Conservation (phyloP, 2,329 filamentous ascomycete species). For the Penicillium sp. region DNA sequence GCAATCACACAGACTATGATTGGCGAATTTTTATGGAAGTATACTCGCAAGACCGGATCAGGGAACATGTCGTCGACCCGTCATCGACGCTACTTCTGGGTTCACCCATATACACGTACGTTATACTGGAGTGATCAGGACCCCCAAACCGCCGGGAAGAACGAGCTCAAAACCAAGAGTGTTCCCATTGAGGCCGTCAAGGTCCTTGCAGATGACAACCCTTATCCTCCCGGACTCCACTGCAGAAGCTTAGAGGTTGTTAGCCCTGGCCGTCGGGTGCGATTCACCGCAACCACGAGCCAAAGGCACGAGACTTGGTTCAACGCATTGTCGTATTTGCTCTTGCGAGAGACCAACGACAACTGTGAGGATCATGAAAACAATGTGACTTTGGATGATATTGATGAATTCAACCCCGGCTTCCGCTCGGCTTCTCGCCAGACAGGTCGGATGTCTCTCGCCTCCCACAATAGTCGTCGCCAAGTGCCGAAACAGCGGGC, state of each 20-base stretch:
- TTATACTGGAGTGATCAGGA: slow-evolving; percentile 96
- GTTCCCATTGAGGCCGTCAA: slow-evolving; percentile 91
- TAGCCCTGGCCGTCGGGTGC: slow-evolving; percentile 84
- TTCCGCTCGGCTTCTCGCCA: slow-evolving; percentile 60
- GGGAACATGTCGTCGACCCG: slow-evolving; percentile 86
- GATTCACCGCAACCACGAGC: slow-evolving; percentile 92
- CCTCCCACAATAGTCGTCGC: slow-evolving; percentile 78
- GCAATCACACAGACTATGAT: slow-evolving; percentile 99
- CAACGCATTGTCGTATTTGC: slow-evolving; percentile 91
- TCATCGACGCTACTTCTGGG: slow-evolving; percentile 97
- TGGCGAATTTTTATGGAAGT: slow-evolving; percentile 98
- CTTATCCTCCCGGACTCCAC: slow-evolving; percentile 90
- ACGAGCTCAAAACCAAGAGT: slow-evolving; percentile 82
- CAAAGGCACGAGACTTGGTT: slow-evolving; percentile 98
- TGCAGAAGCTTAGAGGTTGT: slow-evolving; percentile 90
- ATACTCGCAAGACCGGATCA: slow-evolving; percentile 91
- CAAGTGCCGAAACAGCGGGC: slow-evolving; percentile 62
- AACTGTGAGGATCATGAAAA: slow-evolving; percentile 61
- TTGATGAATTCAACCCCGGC: slow-evolving; percentile 81
- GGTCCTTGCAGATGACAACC: slow-evolving; percentile 92
- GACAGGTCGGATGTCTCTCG: slow-evolving; percentile 66
- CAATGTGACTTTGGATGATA: slow-evolving; percentile 63
- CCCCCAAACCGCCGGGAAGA: slow-evolving; percentile 75
- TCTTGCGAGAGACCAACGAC: slow-evolving; percentile 71
- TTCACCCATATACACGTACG: slow-evolving; percentile 94